Conservation (phyloP, 768 basidiomycete genomes). For the Lyophyllum decastes region DNA sequence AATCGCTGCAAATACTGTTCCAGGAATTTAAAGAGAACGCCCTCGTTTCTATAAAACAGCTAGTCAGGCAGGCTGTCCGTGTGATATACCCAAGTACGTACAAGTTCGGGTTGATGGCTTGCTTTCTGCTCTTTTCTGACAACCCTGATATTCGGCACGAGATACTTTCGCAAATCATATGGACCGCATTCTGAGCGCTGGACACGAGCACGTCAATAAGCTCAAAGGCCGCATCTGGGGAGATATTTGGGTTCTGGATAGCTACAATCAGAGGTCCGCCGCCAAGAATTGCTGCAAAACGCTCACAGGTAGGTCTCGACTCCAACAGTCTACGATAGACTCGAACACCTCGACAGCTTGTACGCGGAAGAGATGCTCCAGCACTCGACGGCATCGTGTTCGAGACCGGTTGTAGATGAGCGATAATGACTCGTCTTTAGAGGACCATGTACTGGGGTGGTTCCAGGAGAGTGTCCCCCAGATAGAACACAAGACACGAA, state of each 20-base stretch:
- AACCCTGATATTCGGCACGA: slow-evolving; percentile 53
- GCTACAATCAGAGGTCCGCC: slow-evolving; percentile 10
- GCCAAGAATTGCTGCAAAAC: background rate
- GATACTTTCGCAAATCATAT: slow-evolving; percentile 87
- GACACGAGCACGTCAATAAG: slow-evolving; percentile 81
- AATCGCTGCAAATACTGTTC: slow-evolving; percentile 82
- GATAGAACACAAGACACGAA: slow-evolving; percentile 74
- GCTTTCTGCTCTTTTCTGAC: slow-evolving; percentile 62
- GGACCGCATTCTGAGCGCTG: slow-evolving; percentile 84
- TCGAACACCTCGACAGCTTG: slow-evolving; percentile 84
- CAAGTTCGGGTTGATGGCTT: slow-evolving; percentile 67
- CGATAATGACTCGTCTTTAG: slow-evolving; percentile 68
- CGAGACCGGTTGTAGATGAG: slow-evolving; percentile 69
- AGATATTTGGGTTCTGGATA: slow-evolving; percentile 35
- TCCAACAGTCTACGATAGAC: slow-evolving; percentile 84
- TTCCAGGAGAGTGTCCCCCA: slow-evolving; percentile 68
- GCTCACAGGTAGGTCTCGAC: slow-evolving; percentile 51
- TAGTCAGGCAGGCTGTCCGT: background rate
- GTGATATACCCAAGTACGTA: slow-evolving; percentile 32
- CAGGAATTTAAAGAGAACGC: slow-evolving; percentile 78
- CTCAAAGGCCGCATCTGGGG: slow-evolving; percentile 67
- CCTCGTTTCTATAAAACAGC: slow-evolving; percentile 57
- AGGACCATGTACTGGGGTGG: slow-evolving; percentile 42
- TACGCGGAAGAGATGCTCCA: slow-evolving; percentile 85
- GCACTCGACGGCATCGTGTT: slow-evolving; percentile 69